Base-by-base conservation (phyloP, 179 eudicot genomes). In the Corrigiola litoralis region DNA sequence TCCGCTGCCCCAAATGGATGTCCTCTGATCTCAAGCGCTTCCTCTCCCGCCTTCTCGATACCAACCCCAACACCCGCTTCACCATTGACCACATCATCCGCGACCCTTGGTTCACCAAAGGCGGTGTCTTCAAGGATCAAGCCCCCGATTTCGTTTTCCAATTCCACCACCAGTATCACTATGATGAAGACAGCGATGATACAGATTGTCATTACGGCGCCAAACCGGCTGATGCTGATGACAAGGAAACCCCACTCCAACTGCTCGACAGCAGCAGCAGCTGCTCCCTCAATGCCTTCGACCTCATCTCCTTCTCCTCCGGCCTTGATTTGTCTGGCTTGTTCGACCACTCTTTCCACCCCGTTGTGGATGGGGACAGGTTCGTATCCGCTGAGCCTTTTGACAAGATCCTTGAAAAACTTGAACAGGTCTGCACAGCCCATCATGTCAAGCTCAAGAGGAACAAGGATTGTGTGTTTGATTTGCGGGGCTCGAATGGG, bases 1-100 rank as follows among this genome's bases (percentile, higher is more conserved):
- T 64, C 55, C 57, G 61, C 6, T 79, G 83, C n/a, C 83, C 83
- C 4, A 75, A 75, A 50, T 79, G 77, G 77, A 71, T 79, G 75
- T 75, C 83, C 0, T 45, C 74, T 11, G 80, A 75, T 12, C 74
- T 75, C 45, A 75, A 61, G 58, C 72, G 70, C 5, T 57, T 79
- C 37, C 47, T 79, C 2, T 52, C 77, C 24, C 73, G 72, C 44
- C 66, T 79, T n/a, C 75, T 79, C 0, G 77, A 79, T 17, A 64
- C 72, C 1, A 75, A 75, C 64, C 69, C 83, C 8, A 41, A 28
- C 2, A 41, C 75, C 3, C 59, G 83, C 34, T 72, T 79, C 28
- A 68, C 80, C n/a, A 31, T 79, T n/a, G 75, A 75, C 18, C 65
- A 72, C 21, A 79, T 79, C 13, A 36, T 38, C 4, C 62, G 40